These are phyloP conservation scores for Phytophthora cactorum DNA, from an alignment of 352 stramenopile genomes.

Conservation along the genomic window DNA sequence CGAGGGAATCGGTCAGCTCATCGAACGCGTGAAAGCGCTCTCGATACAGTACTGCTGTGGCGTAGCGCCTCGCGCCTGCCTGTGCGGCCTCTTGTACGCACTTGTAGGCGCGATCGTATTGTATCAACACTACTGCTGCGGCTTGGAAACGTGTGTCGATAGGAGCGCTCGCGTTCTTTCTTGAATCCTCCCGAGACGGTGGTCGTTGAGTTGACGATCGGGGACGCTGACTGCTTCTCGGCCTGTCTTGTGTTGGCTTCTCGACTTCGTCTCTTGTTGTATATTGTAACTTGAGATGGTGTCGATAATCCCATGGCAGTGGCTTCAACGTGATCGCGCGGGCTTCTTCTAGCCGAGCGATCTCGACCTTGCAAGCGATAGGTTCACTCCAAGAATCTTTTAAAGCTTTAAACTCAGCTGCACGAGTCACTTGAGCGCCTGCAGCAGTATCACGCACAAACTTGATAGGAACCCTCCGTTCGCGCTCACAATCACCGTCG, in stretches of 20 bases:
- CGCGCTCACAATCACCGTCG: constrained; percentile 52
- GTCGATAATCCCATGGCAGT: constrained; percentile 18
- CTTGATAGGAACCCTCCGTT: constrained; percentile 46
- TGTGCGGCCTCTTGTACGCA: constrained; percentile 18
- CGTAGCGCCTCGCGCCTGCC: constrained; percentile 41
- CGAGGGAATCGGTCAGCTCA: constrained; percentile 39
- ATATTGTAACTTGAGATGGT: constrained; percentile 15
- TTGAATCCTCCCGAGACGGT: neutral
- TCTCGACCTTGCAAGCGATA: constrained; percentile 37
- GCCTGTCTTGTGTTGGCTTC: neutral
- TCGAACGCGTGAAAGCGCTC: constrained; percentile 76
- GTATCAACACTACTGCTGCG: constrained; percentile 30
- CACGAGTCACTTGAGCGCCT: constrained; percentile 33
- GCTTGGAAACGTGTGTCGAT: constrained; percentile 47
- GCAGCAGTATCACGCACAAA: constrained; percentile 41
- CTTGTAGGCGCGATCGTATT: constrained; percentile 47
- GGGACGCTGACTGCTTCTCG: constrained; percentile 2
- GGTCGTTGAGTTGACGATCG: constrained; percentile 13
- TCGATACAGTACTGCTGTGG: constrained; percentile 48
- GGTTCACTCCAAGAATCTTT: constrained; percentile 43
- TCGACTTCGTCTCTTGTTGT: constrained; percentile 8
- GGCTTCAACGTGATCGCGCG: constrained; percentile 19
- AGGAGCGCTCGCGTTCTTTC: neutral
- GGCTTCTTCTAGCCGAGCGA: constrained; percentile 51
- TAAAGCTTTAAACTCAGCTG: constrained; percentile 40